phyloP scores from a whole-genome alignment of 2,329 filamentous ascomycete genomes.

The Neofusicoccum laricinum region DNA sequence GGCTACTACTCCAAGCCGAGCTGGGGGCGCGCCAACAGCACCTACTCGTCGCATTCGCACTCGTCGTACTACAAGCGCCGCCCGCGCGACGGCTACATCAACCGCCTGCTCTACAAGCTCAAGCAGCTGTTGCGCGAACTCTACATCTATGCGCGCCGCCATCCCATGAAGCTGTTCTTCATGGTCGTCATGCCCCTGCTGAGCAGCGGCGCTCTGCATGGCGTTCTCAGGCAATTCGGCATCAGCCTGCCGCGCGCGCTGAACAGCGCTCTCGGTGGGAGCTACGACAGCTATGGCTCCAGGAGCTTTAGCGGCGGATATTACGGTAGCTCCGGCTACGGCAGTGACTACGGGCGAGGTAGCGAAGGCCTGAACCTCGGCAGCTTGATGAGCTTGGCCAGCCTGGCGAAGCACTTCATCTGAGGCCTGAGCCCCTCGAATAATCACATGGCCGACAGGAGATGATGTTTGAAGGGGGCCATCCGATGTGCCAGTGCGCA shows the following conservation, averaged over 20 bases:
- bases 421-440: not conserved
- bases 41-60: conserved; percentile 29
- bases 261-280: conserved; percentile 33
- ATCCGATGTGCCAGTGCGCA: not conserved
- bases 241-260: conserved; percentile 68
- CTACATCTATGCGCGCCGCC: conserved; percentile 73
- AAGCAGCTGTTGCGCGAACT: conserved; percentile 78
- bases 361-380: conserved; percentile 12
- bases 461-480: not conserved
- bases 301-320: conserved; percentile 34
- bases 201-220: conserved; percentile 76
- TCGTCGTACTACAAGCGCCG: conserved; percentile 72
- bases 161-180: conserved; percentile 88
- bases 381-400: conserved; percentile 16
- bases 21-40: conserved; percentile 26
- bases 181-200: conserved; percentile 84
- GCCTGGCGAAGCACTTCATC: conserved; percentile 12
- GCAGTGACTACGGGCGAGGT: conserved; percentile 22
- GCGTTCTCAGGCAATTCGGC: conserved; percentile 75
- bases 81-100: conserved; percentile 75
- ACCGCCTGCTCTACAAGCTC: conserved; percentile 70
- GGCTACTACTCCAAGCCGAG: conserved; percentile 30
- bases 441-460: not conserved
- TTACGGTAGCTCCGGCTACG: conserved; percentile 47
- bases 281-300: conserved; percentile 23